Percentiles rank a stretch among this genome's conserved stretches.
These are phyloP conservation scores for Alternaria gansuensis DNA, from an alignment of 2,329 filamentous ascomycete genomes.

Conservation along the genomic window DNA sequence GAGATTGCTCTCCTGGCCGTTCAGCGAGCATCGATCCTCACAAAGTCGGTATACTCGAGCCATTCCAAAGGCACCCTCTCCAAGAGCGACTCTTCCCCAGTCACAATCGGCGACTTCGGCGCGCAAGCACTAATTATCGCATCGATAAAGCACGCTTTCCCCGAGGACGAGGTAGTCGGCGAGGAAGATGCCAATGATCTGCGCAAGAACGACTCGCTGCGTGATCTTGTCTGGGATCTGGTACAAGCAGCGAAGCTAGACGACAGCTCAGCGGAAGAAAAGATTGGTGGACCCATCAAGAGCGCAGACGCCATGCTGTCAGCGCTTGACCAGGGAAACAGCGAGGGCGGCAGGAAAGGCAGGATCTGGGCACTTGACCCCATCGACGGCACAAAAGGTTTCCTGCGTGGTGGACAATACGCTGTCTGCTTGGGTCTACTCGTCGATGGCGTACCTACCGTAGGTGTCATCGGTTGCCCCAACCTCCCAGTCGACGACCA, in stretches of 20 bases:
- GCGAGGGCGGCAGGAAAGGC: conserved; percentile 74
- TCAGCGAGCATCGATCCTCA: conserved; percentile 79
- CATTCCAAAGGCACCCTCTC: conserved; percentile 93
- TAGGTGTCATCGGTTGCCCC: conserved; percentile 93
- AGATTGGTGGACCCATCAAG: conserved; percentile 74
- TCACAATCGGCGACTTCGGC: conserved; percentile 97
- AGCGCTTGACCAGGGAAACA: conserved; percentile 68
- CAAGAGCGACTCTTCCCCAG: conserved; percentile 95
- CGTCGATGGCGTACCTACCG: conserved; percentile 91
- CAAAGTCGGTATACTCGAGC: conserved; percentile 81
- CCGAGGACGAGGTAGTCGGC: conserved; percentile 87
- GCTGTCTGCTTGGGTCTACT: conserved; percentile 92
- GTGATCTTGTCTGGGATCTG: conserved; percentile 82
- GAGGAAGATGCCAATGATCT: conserved; percentile 91
- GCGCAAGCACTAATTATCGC: conserved; percentile 96
- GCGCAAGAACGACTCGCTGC: conserved; percentile 73
- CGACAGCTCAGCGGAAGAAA: conserved; percentile 69
- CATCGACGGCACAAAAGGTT: conserved; percentile 97
- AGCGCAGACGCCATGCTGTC: conserved; percentile 70
- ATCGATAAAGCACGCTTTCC: conserved; percentile 89
- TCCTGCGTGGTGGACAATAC: conserved; percentile 94
- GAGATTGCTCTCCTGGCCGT: conserved; percentile 87
- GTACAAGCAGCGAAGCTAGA: conserved; percentile 76
- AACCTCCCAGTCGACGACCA: conserved; percentile 91
- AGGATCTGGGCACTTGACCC: conserved; percentile 97